Evolutionary conservation across 2,329 filamentous ascomycete species (phyloP).

Genomic region (Beauveria medogensis): DNA sequence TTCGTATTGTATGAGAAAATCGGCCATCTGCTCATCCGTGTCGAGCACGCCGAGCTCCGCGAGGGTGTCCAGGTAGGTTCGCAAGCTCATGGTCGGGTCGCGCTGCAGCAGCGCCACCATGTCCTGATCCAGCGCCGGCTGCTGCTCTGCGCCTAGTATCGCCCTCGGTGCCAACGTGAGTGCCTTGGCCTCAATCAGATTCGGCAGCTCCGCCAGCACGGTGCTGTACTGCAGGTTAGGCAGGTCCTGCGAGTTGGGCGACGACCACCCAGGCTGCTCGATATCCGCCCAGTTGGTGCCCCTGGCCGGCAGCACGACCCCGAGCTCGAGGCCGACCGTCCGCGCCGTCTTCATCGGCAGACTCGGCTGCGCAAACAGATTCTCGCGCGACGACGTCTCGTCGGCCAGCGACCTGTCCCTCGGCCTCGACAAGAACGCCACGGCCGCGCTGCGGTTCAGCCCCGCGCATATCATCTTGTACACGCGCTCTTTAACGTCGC

Average conservation of each 20-base stretch:
- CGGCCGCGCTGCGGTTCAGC: conserved; percentile 66
- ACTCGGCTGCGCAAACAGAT: conserved; percentile 22
- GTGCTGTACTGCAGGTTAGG: conserved; percentile 75
- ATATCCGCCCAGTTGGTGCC: conserved; percentile 69
- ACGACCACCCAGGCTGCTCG: conserved; percentile 81
- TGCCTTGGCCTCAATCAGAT: conserved; percentile 86
- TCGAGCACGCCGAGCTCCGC: conserved; percentile 55
- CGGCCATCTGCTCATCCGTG: conserved; percentile 31
- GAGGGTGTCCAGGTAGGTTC: conserved; percentile 71
- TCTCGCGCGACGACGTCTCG: conserved; percentile 5
- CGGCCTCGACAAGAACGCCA: conserved; percentile 72
- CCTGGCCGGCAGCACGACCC: conserved; percentile 42
- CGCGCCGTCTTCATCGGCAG: conserved; percentile 18
- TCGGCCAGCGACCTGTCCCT: conserved; percentile 24
- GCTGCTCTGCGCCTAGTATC: conserved; percentile 29
- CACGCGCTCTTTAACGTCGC: conserved; percentile 69
- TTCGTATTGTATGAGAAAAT: conserved; percentile 74
- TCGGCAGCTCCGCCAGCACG: conserved; percentile 76
- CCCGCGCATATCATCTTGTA: conserved; percentile 66
- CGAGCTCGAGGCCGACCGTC: conserved; percentile 30
- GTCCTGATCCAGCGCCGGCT: conserved; percentile 48
- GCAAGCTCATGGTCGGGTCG: conserved; percentile 61
- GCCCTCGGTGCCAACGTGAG: conserved; percentile 68
- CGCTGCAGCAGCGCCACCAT: conserved; percentile 63
- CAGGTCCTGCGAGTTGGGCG: conserved; percentile 65